These are phyloP conservation scores for Guadua angustifolia DNA, from an alignment of 176 grass and related monocot genomes.

Conservation along the genomic window DNA sequence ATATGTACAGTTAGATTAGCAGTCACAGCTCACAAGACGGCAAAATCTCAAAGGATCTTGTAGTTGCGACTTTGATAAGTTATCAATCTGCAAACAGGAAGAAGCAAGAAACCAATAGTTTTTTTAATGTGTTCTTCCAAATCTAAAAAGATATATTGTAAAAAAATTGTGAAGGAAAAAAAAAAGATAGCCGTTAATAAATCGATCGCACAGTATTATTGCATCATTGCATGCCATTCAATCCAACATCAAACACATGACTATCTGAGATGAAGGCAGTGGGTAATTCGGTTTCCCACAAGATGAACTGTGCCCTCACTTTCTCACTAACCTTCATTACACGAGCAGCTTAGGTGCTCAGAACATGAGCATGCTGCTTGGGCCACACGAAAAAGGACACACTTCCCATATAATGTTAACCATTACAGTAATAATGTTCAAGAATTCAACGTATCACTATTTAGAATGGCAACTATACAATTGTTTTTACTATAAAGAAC, in stretches of 20 bases:
- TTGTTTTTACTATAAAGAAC: conserved; percentile 2
- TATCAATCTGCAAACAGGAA: conserved; percentile 41
- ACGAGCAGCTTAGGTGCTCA: not conserved
- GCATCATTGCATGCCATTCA: not conserved
- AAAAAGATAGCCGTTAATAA: not conserved
- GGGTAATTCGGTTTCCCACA: not conserved
- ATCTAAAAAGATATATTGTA: not conserved
- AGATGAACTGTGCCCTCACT: not conserved
- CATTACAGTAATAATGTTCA: not conserved
- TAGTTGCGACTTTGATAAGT: not conserved
- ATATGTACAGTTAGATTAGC: conserved; percentile 53
- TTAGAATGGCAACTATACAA: not conserved
- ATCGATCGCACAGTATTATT: not conserved
- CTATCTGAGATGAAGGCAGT: conserved; percentile 6
- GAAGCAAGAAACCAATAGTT: not conserved
- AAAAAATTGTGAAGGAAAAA: not conserved
- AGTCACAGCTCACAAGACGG: conserved; percentile 12
- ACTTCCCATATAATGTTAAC: not conserved
- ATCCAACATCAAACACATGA: not conserved
- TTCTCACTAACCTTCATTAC: not conserved
- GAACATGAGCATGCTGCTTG: conserved; percentile 1
- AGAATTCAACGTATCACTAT: not conserved
- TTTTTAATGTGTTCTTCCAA: not conserved
- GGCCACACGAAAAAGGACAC: not conserved
- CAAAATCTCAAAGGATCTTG: conserved; percentile 14